Percentiles rank a stretch among this genome's conserved stretches.
Conservation (phyloP, 441 rosid genomes). For the Arabidopsis lyrata region DNA sequence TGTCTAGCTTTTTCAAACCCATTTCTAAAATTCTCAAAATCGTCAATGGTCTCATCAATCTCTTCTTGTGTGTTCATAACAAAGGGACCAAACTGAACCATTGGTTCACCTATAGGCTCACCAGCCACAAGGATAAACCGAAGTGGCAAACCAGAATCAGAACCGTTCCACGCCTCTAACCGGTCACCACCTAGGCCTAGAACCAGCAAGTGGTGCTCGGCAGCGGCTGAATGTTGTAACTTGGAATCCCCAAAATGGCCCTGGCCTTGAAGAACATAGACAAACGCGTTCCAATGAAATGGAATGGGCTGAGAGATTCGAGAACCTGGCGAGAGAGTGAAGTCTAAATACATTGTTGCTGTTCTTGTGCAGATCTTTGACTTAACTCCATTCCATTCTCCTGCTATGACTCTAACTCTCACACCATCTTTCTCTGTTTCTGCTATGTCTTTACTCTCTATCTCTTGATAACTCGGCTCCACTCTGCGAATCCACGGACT, state of each 20-base stretch:
- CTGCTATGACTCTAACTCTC: slow-evolving; percentile 80
- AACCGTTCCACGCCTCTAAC: slow-evolving; percentile 72
- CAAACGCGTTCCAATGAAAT: slow-evolving; percentile 70
- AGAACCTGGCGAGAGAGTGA: slow-evolving; percentile 70
- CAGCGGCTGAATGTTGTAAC: slow-evolving; percentile 40
- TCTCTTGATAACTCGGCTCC: slow-evolving; percentile 86
- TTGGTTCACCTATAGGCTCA: slow-evolving; percentile 77
- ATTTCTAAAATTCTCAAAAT: slow-evolving; percentile 70
- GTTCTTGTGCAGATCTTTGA: slow-evolving; percentile 81
- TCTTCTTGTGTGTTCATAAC: slow-evolving; percentile 94
- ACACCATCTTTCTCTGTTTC: slow-evolving; percentile 71
- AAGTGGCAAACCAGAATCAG: slow-evolving; percentile 54
- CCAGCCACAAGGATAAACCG: slow-evolving; percentile 86
- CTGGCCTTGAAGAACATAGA: slow-evolving; percentile 81
- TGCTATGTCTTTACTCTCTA: slow-evolving; percentile 64
- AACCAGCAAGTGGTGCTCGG: slow-evolving; percentile 63
- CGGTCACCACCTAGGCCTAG: slow-evolving; percentile 63
- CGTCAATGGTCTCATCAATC: slow-evolving; percentile 74
- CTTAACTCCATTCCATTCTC: slow-evolving; percentile 76
- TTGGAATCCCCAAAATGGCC: slow-evolving; percentile 59
- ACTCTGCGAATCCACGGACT: slow-evolving; percentile 52
- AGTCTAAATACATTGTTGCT: slow-evolving; percentile 90
- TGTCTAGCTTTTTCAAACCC: slow-evolving; percentile 90
- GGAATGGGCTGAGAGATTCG: slow-evolving; percentile 73
- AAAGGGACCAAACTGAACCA: slow-evolving; percentile 85